These are phyloP conservation scores for Penicillium sp. DNA, from an alignment of 2,329 filamentous ascomycete species.

Conservation along the genomic window DNA sequence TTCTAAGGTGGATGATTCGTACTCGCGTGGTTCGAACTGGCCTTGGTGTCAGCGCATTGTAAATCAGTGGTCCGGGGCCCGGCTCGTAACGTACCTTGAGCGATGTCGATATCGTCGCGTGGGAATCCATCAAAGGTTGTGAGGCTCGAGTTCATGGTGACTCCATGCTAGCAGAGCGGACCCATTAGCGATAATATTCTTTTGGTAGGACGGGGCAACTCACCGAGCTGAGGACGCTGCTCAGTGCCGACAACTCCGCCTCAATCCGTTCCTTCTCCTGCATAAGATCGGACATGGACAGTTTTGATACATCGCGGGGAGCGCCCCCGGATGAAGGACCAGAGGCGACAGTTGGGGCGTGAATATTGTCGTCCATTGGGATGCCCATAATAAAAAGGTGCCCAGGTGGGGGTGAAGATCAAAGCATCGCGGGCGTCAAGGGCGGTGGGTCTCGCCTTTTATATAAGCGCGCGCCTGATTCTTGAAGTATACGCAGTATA, in stretches of 20 bases:
- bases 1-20: conserved; percentile 80
- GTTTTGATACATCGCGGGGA: conserved; percentile 58
- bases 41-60: conserved; percentile 12
- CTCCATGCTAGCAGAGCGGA: conserved; percentile 65
- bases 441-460: conserved; percentile 14
- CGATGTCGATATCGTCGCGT: conserved; percentile 86
- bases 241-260: conserved; percentile 76
- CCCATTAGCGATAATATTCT: conserved; percentile 13
- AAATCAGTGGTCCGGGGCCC: not conserved
- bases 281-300: conserved; percentile 75
- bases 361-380: conserved; percentile 57
- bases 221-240: conserved; percentile 84
- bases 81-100: conserved; percentile 63
- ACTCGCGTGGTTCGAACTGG: conserved; percentile 86
- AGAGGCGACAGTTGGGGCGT: conserved; percentile 67
- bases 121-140: conserved; percentile 89
- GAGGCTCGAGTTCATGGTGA: conserved; percentile 84
- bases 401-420: conserved; percentile 8
- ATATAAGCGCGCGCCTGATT: conserved; percentile 14
- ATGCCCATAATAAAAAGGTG: conserved; percentile 44
- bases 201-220: conserved; percentile 24
- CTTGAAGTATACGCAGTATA: not conserved
- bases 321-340: conserved; percentile 62
- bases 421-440: conserved; percentile 10
- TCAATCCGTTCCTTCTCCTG: conserved; percentile 79